Base-by-base conservation (phyloP, 2,329 filamentous ascomycete species). In the Colletotrichum shisoi region DNA sequence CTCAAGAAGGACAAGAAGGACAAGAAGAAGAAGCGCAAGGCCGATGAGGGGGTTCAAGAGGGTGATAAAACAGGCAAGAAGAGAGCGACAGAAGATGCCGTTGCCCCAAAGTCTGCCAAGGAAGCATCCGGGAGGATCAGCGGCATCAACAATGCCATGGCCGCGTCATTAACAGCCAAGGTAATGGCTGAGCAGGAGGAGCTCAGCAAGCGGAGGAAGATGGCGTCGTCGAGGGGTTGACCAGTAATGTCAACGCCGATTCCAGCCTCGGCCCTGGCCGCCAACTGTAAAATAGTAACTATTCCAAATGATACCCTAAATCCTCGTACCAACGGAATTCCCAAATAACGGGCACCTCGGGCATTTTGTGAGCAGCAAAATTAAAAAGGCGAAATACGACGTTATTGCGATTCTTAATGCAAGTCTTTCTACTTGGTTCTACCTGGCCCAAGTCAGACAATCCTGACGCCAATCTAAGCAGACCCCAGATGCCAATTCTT, bases 151-250 rank as follows among this genome's bases (percentile, higher is more conserved):
- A 96, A 98, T 72, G 83, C 92, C 0, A 86, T 92, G 62, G 95
- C 95, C 0, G 94, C 94, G 0, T 91, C 89, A 3, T 79, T 99
- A 49, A 96, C 94, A 0, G 91, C 91, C 0, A 93, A 89, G 72
- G 94, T 99, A 0, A 77, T 98, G 31, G 90, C 91, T 27, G 94
- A 98, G 73, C 92, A 97, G 76, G 91, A 94, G 57, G 88, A 91
- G 73, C 84, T 86, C 63, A 93, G 93, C 71, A 97, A 94, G 79
- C 83, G 89, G 71, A 84, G 91, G 68, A 96, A 91, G 74, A 73
- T 93, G 71, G 88, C 74, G 1, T 71, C 76, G 0, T 61, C 57
- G 17, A 64, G 42, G 44, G 60, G 42, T 4, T 70, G 34, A 21
- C 4, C 15, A 3, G 31, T 8, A 34, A 9, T 34, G 8, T 34